Evolutionary conservation across 495 filamentous ascomycete genomes (phyloP).

Genomic region (Hypoxylon cercidicola): DNA sequence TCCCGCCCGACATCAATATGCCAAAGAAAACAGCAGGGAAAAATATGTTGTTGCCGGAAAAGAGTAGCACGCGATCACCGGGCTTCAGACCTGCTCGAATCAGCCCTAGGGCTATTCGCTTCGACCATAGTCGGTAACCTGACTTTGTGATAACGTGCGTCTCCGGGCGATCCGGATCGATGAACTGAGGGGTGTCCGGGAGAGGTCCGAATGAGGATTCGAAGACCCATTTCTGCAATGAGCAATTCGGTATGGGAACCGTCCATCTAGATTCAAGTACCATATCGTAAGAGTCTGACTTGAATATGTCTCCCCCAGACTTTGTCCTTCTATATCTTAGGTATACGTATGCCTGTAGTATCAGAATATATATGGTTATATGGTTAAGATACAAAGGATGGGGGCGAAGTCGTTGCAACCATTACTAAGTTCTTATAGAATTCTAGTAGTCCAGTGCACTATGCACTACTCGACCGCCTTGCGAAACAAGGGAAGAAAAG

Average conservation of each 20-base stretch:
- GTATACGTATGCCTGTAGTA: no score
- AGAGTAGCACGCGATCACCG: conserved; percentile 79
- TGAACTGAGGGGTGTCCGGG: conserved; percentile 51
- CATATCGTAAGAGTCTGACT: no score
- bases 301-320: no score
- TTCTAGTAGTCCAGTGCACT: no score
- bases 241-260: conserved; percentile 46
- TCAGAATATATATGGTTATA: no score
- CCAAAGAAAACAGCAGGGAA: conserved; percentile 79
- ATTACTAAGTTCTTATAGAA: no score
- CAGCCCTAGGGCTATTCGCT: conserved; percentile 78
- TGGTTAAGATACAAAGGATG: no score
- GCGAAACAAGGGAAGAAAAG: no score
- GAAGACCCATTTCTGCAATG: conserved; percentile 52
- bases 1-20: conserved; percentile 78
- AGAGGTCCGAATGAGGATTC: conserved; percentile 48
- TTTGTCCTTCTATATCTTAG: no score
- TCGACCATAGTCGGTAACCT: conserved; percentile 73
- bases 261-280: conserved; percentile 57
- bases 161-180: conserved; percentile 67
- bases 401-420: no score
- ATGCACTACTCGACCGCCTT: no score
- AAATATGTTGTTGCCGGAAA: conserved; percentile 77
- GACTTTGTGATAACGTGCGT: conserved; percentile 52
- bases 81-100: conserved; percentile 68